Evolutionary conservation across 306 rosid genomes (phyloP).

Genomic region (Lathyrus oleraceus): DNA sequence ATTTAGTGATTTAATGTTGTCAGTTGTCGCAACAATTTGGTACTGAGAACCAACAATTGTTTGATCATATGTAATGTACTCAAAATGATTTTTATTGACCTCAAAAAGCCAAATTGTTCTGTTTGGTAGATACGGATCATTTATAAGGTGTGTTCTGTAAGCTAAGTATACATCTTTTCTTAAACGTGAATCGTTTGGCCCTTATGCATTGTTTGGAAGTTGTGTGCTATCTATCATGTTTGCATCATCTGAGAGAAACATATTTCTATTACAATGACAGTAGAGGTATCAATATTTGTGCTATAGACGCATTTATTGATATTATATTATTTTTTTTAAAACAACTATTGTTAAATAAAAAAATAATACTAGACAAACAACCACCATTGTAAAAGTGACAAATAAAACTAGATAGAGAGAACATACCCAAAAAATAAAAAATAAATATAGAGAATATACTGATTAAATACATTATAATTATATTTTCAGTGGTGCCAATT

Average conservation of each 20-base stretch:
- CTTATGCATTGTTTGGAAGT: background rate
- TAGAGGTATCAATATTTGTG: background rate
- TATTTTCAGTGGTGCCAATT: no score
- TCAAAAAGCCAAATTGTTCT: background rate
- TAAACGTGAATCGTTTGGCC: background rate
- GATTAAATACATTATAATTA: no score
- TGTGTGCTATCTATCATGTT: background rate
- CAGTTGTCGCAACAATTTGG: background rate
- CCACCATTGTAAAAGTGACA: no score
- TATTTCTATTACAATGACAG: background rate
- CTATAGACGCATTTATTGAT: background rate
- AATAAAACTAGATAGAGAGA: no score
- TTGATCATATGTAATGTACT: background rate
- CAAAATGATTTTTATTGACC: background rate
- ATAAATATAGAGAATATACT: no score
- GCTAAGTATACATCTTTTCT: background rate
- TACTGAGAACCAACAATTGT: background rate
- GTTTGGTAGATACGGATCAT: background rate
- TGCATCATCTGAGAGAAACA: background rate
- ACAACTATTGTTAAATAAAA: no score
- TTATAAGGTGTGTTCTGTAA: background rate
- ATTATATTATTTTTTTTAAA: no score
- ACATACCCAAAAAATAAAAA: no score
- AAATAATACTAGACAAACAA: no score
- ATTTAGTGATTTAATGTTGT: background rate